Evolutionary conservation across 768 basidiomycete genomes (phyloP), one percentile per base, ranked within the genome.

Genomic region (Glaciozyma antarctica): DNA sequence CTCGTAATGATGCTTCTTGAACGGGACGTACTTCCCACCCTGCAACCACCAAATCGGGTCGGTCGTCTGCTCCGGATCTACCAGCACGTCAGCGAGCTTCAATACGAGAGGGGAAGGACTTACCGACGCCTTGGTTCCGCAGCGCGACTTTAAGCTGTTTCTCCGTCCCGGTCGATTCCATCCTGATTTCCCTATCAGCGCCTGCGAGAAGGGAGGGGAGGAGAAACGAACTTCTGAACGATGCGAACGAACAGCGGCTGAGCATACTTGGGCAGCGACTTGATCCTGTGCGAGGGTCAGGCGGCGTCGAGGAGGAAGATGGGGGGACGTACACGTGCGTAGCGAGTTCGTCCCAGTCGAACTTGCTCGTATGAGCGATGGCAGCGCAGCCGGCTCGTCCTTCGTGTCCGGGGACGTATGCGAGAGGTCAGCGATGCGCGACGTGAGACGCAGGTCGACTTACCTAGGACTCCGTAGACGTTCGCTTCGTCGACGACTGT

Each of bases 371-470:
- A 1, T 28, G 30, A 6, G 67, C 64, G 15, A 71, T 63, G 2
- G 70, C 70, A 22, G 62, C 70, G 44, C 70, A 71, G 1, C 70
- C 70, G 7, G 70, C 70, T 15, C 67, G 61, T 16, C 70, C 70
- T 17, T 71, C 70, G 51, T 71, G 64, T 1, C 52, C 43, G 1
- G 70, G 70, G 16, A 71, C 66, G 62, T 30, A 2, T 15, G 10
- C 22, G 63, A 8, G 19, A 28, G 21, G 52, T 55, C 53, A 28
- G n/a, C 47, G 24, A 24, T 44, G 45, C n/a, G 5, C 26, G 22
- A 44, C 5, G 26, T 5, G 43, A 22, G 57, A 24, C n/a, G 24
- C 3, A 24, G 24, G 1, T 4, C 3, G 22, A 55, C 56, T 41
- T 8, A 63, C 65, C 63, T 21, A 64, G 55, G 6, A 71, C 70